Evolutionary conservation across 2,329 filamentous ascomycete species (phyloP).

Genomic region (Colletotrichum zoysiae): DNA sequence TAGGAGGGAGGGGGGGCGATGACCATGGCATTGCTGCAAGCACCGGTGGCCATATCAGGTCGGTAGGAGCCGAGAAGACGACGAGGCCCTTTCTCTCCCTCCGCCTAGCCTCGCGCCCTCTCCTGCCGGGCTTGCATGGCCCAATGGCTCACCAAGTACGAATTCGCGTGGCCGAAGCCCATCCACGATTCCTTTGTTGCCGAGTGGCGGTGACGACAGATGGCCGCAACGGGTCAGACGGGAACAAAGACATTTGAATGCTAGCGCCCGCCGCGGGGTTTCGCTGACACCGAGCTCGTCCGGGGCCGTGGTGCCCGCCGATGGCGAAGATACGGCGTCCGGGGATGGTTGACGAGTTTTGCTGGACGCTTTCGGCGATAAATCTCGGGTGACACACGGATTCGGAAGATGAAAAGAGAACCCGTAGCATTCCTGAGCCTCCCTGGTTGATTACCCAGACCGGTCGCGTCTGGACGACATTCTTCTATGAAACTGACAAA

Average conservation of each 20-base stretch:
- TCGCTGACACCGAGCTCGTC: background rate
- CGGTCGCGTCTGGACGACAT: background rate
- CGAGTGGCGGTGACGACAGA: background rate
- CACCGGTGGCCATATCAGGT: background rate
- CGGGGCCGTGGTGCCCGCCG: background rate
- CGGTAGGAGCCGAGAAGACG: background rate
- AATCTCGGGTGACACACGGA: background rate
- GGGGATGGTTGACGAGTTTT: background rate
- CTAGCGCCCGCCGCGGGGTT: background rate
- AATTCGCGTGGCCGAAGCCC: background rate
- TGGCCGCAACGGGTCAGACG: background rate
- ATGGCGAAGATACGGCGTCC: background rate
- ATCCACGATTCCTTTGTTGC: background rate
- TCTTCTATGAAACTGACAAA: constrained; percentile 2
- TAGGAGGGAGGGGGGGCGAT: background rate
- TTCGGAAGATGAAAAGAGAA: background rate
- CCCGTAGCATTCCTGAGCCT: constrained; percentile 8
- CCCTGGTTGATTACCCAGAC: background rate
- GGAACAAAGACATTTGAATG: background rate
- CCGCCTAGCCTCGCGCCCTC: background rate
- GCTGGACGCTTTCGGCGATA: background rate
- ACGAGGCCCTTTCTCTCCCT: background rate
- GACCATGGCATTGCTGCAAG: background rate
- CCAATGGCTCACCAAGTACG: background rate
- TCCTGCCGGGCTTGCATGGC: background rate